Percentiles rank a stretch among this genome's conserved stretches.
phyloP scores from a whole-genome alignment of 352 stramenopile species.

The Phytophthora crassamura region DNA sequence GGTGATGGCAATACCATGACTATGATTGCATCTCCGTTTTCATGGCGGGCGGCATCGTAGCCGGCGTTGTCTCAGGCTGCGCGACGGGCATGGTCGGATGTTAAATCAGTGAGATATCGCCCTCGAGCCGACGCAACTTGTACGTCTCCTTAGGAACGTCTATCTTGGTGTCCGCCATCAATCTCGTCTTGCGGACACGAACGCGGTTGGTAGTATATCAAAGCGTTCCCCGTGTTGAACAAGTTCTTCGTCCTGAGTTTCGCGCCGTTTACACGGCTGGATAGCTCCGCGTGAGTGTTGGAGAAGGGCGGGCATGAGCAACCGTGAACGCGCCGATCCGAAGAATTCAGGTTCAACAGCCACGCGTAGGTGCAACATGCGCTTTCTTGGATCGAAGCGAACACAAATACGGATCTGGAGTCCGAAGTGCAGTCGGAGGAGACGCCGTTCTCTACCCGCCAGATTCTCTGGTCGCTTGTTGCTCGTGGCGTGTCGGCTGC shows the following conservation, averaged over 20 bases:
- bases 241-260: conserved; percentile 32
- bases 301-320: too few species aligned
- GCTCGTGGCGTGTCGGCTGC: conserved; percentile 44
- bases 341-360: conserved; percentile 37
- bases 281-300: conserved; percentile 56
- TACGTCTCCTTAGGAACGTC: conserved; percentile 50
- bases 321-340: conserved; percentile 21
- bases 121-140: conserved; percentile 37
- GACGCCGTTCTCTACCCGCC: conserved; percentile 36
- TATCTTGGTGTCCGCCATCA: conserved; percentile 43
- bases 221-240: conserved; percentile 40
- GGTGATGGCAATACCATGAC: too few species aligned
- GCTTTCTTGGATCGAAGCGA: conserved; percentile 35
- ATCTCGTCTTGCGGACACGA: conserved; percentile 46
- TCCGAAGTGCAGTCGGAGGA: conserved; percentile 14
- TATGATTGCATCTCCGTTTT: conserved; percentile 46
- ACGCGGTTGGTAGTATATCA: conserved; percentile 38
- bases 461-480: conserved; percentile 50
- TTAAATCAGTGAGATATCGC: conserved; percentile 56
- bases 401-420: conserved; percentile 13
- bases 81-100: conserved; percentile 40
- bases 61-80: conserved; percentile 46
- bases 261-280: conserved; percentile 34
- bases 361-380: conserved; percentile 27
- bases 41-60: conserved; percentile 44